Conservation (phyloP, 2,329 filamentous ascomycete genomes). For the Aspergillus terreus region DNA sequence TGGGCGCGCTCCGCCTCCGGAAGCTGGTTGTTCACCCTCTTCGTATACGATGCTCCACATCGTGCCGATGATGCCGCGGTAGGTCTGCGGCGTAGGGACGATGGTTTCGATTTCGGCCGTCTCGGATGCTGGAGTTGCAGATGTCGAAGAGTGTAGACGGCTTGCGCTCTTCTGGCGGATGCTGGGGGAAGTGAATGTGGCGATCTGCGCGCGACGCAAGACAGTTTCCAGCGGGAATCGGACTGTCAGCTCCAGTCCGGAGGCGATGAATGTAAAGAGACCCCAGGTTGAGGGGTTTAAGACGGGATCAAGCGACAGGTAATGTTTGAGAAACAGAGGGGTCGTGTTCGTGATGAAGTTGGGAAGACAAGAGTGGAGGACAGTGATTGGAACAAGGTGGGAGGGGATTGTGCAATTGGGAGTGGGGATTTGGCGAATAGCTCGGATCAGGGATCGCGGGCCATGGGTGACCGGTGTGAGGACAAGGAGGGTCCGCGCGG, state of each 20-base stretch:
- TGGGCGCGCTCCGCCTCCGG: slow-evolving; percentile 45
- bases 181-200: slow-evolving; percentile 60
- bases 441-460: slow-evolving; percentile 73
- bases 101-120: slow-evolving; percentile 61
- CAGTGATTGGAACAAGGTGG: slow-evolving; percentile 72
- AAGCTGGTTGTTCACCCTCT: slow-evolving; percentile 59
- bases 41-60: slow-evolving; percentile 83
- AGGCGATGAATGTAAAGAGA: slow-evolving; percentile 75
- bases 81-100: slow-evolving; percentile 70
- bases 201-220: slow-evolving; percentile 79
- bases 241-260: slow-evolving; percentile 74
- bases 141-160: slow-evolving; percentile 12
- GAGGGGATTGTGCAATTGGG: slow-evolving; percentile 64
- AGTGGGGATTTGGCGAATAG: slow-evolving; percentile 73
- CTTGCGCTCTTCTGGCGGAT: slow-evolving; percentile 32
- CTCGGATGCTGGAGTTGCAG: slow-evolving; percentile 11
- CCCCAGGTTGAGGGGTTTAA: slow-evolving; percentile 78
- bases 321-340: slow-evolving; percentile 80
- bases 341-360: slow-evolving; percentile 77
- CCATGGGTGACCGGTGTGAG: slow-evolving; percentile 73
- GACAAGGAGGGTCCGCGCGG: slow-evolving; percentile 82
- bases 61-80: slow-evolving; percentile 82
- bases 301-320: slow-evolving; percentile 77
- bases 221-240: slow-evolving; percentile 91
- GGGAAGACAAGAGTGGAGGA: slow-evolving; percentile 80